Evolutionary conservation across 768 basidiomycete species (phyloP), one percentile per base, ranked within the genome.

Genomic region (Termitomyces titanicus): DNA sequence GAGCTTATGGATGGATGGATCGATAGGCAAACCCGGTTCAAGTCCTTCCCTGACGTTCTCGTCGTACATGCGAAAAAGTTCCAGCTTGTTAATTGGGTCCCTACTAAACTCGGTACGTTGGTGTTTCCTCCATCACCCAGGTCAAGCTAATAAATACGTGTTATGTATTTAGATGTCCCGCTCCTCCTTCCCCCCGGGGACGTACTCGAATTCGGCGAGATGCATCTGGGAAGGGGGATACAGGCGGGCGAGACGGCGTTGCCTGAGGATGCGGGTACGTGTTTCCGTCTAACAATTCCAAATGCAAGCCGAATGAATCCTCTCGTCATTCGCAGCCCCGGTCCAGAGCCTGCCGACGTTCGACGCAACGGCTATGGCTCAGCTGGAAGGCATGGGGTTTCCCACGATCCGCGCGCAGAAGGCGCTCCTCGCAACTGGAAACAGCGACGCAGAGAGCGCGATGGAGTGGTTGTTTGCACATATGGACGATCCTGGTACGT

Each of bases 381-480:
- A 89, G 71, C 74, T 98, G 22, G 84, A 91, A 62, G 85, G 74
- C 0, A 95, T 98, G 94, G 96, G 96, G 0, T 98, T 99, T 78
- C 90, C 95, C 0, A 67, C 72, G 0, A 68, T 94, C 8, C 82
- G 94, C 22, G 94, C 91, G 68, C 88, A 96, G 63, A 94, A 93
- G 61, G 97, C 95, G 0, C 68, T 98, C 5, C 75, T 96, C 10
- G 94, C 93, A 0, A 98, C 94, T 0, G 92, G 93, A 0, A 86
- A 87, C 61, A 73, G 69, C 15, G 84, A 85, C 55, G 73, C 88
- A 0, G 90, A 94, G 58, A 79, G 76, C 0, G 97, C 97, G 0
- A 96, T 96, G 94, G 86, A 93, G 55, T 99, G 96, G 96, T 70
- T 99, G 39, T 96, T 98, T 65, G 78, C 70, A 42, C 96, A 98